Percentiles rank a stretch among this genome's conserved stretches.
These are phyloP conservation scores for Lepiota brunneoincarnata DNA, from an alignment of 768 basidiomycete genomes.

Conservation along the genomic window DNA sequence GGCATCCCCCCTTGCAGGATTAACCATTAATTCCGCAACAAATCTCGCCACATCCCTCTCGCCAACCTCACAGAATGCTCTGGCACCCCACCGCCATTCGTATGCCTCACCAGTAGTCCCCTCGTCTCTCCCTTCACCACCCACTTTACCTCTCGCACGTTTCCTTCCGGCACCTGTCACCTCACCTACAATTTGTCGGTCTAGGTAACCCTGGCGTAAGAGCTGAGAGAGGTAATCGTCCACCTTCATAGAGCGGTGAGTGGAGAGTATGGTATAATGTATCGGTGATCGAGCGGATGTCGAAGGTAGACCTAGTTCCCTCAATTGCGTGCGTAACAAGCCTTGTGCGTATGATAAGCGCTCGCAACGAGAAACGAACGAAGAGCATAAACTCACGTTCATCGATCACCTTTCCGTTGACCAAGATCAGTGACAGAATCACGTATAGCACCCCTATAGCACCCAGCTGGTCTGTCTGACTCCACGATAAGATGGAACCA, in stretches of 20 bases:
- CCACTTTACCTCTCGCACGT: conserved; percentile 42
- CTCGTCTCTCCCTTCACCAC: conserved; percentile 19
- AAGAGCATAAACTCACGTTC: conserved; percentile 55
- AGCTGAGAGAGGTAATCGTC: conserved; percentile 66
- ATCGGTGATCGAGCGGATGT: conserved; percentile 36
- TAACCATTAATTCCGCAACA: conserved; percentile 78
- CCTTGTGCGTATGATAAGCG: conserved; percentile 37
- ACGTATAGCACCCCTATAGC: conserved; percentile 75
- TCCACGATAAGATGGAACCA: conserved; percentile 77
- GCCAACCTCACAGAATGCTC: conserved; percentile 80
- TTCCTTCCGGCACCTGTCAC: conserved; percentile 50
- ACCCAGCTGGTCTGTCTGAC: conserved; percentile 61
- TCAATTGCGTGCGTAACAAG: conserved; percentile 69
- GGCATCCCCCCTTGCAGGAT: conserved; percentile 22
- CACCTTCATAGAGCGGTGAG: conserved; percentile 50
- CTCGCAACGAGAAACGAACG: conserved; percentile 3
- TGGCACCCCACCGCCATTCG: conserved; percentile 87
- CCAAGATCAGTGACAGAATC: conserved; percentile 82
- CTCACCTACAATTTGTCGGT: conserved; percentile 56
- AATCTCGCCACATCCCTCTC: conserved; percentile 75
- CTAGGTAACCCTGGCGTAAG: conserved; percentile 74
- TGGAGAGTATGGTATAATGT: conserved; percentile 48
- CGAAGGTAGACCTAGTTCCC: conserved; percentile 61
- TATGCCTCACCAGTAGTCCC: conserved; percentile 35
- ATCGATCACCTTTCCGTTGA: conserved; percentile 66